These are phyloP conservation scores for Adansonia grandidieri DNA, from an alignment of 441 rosid genomes.

Conservation along the genomic window DNA sequence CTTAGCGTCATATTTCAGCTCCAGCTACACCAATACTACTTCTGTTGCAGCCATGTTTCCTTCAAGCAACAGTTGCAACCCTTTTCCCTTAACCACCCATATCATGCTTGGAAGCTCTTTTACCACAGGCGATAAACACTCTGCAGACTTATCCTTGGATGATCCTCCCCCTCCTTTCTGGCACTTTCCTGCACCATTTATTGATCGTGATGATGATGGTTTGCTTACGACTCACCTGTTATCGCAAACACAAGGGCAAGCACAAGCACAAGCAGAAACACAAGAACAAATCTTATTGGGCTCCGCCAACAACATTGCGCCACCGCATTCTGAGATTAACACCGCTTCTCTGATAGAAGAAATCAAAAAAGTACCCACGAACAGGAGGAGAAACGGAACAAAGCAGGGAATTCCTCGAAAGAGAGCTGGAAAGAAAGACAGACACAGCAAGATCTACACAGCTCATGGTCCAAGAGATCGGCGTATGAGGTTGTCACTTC, in stretches of 20 bases:
- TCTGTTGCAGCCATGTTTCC: constrained; percentile 46
- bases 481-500: constrained; percentile 61
- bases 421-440: constrained; percentile 48
- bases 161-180: constrained; percentile 33
- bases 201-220: constrained; percentile 38
- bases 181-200: constrained; percentile 38
- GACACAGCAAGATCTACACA: constrained; percentile 67
- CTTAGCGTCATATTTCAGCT: constrained; percentile 13
- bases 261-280: background rate
- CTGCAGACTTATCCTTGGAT: constrained; percentile 30
- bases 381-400: constrained; percentile 30
- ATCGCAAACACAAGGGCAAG: constrained; percentile 26
- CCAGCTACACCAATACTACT: background rate
- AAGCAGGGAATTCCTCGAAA: constrained; percentile 34
- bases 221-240: constrained; percentile 42
- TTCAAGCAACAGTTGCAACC: constrained; percentile 40
- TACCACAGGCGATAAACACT: constrained; percentile 40
- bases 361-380: constrained; percentile 26
- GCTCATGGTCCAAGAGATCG: constrained; percentile 64
- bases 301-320: constrained; percentile 2
- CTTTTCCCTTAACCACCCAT: constrained; percentile 37
- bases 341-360: constrained; percentile 25
- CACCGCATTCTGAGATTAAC: constrained; percentile 24
- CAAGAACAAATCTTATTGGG: constrained; percentile 23
- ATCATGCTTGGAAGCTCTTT: constrained; percentile 38